Evolutionary conservation across 768 basidiomycete genomes (phyloP).

Genomic region (Inosperma sp.): DNA sequence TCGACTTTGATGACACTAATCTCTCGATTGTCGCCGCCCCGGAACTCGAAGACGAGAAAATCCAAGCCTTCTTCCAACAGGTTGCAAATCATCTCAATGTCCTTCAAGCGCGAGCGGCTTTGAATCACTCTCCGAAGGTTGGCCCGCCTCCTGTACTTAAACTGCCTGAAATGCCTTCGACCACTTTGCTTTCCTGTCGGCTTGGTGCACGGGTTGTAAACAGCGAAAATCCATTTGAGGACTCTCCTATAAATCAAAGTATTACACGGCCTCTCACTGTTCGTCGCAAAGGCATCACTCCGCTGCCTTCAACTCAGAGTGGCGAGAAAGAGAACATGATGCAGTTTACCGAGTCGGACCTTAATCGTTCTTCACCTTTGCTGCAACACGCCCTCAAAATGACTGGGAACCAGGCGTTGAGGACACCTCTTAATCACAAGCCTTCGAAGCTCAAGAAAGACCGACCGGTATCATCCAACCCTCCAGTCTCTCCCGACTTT

Average conservation of each 20-base stretch:
- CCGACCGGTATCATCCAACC: conserved; percentile 13
- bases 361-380: conserved; percentile 20
- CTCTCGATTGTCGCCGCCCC: conserved; percentile 57
- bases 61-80: conserved; percentile 84
- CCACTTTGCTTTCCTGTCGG: conserved; percentile 5
- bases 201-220: background rate
- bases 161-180: conserved; percentile 11
- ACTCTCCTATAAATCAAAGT: conserved; percentile 11
- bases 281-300: conserved; percentile 30
- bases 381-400: conserved; percentile 14
- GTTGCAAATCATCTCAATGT: conserved; percentile 75
- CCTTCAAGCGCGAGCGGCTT: conserved; percentile 51
- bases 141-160: conserved; percentile 9
- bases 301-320: conserved; percentile 17
- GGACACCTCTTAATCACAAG: conserved; percentile 21
- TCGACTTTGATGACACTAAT: conserved; percentile 13
- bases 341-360: conserved; percentile 20
- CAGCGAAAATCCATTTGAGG: conserved; percentile 1
- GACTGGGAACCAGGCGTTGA: conserved; percentile 7
- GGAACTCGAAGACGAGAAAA: conserved; percentile 64
- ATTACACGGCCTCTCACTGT: conserved; percentile 46
- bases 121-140: conserved; percentile 1
- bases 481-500: conserved; percentile 38
- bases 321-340: conserved; percentile 57
- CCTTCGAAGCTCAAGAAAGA: conserved; percentile 41